phyloP scores from a whole-genome alignment of 2,329 filamentous ascomycete genomes.

The Venturia nashicola region DNA sequence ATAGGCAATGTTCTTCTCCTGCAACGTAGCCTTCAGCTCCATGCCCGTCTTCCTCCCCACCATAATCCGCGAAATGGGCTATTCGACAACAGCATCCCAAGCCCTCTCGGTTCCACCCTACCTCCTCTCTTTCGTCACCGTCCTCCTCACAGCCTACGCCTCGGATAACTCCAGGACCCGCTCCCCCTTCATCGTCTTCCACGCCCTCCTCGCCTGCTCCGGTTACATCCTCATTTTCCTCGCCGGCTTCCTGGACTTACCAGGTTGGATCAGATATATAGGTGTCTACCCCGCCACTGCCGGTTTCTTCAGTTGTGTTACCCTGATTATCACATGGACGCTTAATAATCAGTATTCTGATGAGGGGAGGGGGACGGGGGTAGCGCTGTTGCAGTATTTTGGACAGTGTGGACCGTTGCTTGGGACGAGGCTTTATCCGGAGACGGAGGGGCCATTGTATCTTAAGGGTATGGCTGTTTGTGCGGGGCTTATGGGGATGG shows the following conservation, averaged over 20 bases:
- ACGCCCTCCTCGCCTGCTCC: constrained; percentile 52
- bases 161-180: constrained; percentile 57
- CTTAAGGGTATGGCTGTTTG: constrained; percentile 38
- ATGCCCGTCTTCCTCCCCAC: constrained; percentile 81
- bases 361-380: constrained; percentile 59
- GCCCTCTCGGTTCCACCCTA: constrained; percentile 73
- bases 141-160: constrained; percentile 58
- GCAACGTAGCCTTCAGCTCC: constrained; percentile 79
- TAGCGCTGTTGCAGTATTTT: constrained; percentile 69
- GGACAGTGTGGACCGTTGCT: constrained; percentile 64
- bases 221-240: constrained; percentile 53
- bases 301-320: constrained; percentile 79
- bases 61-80: constrained; percentile 66
- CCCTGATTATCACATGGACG: constrained; percentile 76
- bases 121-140: constrained; percentile 58
- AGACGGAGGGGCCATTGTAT: constrained; percentile 36
- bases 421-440: constrained; percentile 43
- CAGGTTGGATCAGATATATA: constrained; percentile 50
- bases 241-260: constrained; percentile 36
- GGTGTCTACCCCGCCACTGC: constrained; percentile 66
- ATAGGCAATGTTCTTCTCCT: constrained; percentile 66
- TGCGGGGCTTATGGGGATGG: constrained; percentile 36
- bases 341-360: constrained; percentile 71
- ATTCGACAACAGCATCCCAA: constrained; percentile 55
- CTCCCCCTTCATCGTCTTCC: constrained; percentile 53